These are phyloP conservation scores for Xylariaceae sp. DNA, from an alignment of 2,329 filamentous ascomycete species.

Conservation along the genomic window DNA sequence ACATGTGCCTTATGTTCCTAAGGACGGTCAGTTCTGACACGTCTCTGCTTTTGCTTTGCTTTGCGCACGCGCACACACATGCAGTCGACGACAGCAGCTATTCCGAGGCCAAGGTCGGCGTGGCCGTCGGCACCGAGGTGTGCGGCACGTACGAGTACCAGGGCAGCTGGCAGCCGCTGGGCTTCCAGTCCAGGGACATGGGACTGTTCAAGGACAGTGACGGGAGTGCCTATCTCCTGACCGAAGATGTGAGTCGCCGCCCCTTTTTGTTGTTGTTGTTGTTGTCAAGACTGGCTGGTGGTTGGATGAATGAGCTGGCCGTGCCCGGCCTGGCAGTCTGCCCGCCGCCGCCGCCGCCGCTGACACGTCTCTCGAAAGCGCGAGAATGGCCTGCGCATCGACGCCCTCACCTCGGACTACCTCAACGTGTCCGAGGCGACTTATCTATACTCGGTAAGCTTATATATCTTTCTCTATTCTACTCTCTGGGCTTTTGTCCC, in stretches of 20 bases:
- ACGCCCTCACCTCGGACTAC: constrained; percentile 49
- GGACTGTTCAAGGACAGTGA: constrained; percentile 39
- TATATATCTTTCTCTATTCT: no score
- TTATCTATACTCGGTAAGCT: constrained; percentile 42
- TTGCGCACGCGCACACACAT: no score
- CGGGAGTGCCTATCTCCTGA: constrained; percentile 18
- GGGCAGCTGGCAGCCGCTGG: constrained; percentile 35
- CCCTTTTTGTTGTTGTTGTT: no score
- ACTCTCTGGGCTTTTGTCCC: no score
- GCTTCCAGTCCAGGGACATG: constrained; percentile 48
- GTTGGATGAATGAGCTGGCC: background rate
- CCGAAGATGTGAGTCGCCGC: constrained; percentile 17
- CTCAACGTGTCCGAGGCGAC: constrained; percentile 40
- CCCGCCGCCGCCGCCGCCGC: background rate
- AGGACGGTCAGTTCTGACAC: no score
- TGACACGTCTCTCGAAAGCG: constrained; percentile 35
- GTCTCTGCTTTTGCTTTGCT: no score
- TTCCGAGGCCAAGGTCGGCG: constrained; percentile 55
- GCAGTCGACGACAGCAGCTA: constrained; percentile 50
- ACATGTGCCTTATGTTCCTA: no score
- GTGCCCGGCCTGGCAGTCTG: no score
- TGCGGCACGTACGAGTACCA: constrained; percentile 14
- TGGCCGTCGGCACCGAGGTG: constrained; percentile 50
- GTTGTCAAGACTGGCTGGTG: background rate
- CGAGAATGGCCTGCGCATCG: constrained; percentile 49